Percentiles rank a stretch among this genome's conserved stretches.
These are phyloP conservation scores for Colletotrichum gloeosporioides DNA, from an alignment of 2,329 filamentous ascomycete genomes.

Conservation along the genomic window DNA sequence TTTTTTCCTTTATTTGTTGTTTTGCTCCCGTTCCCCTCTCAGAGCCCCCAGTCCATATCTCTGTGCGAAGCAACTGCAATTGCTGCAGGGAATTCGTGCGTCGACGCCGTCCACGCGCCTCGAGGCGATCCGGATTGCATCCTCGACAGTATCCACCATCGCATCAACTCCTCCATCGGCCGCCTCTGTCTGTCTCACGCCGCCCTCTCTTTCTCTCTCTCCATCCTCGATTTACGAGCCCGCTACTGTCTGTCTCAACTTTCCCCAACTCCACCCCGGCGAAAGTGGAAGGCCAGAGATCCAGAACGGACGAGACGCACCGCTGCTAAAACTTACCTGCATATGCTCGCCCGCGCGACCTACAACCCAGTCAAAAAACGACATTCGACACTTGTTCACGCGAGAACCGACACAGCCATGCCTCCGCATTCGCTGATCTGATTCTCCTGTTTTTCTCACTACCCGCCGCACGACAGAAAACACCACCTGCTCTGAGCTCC, in stretches of 20 bases:
- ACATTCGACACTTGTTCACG: neutral
- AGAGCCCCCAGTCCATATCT: neutral
- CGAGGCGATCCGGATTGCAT: conserved; percentile 13
- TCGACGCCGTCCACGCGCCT: neutral
- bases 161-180: neutral
- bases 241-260: neutral
- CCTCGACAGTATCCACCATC: conserved; percentile 1
- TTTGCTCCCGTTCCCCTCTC: neutral
- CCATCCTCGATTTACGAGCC: neutral
- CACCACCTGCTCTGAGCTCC: neutral
- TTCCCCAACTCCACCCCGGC: conserved; percentile 3
- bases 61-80: neutral
- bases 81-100: neutral
- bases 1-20: neutral
- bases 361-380: neutral
- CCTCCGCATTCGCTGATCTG: conserved; percentile 17
- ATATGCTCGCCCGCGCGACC: conserved; percentile 4
- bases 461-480: conserved; percentile 2
- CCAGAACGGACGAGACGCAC: conserved; percentile 7
- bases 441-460: neutral
- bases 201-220: neutral
- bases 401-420: conserved; percentile 14
- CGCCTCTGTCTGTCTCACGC: neutral
- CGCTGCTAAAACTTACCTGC: conserved; percentile 9
- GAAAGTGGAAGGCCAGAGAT: neutral